Conservation (phyloP, 2,329 filamentous ascomycete genomes). For the Penicillium sp. region DNA sequence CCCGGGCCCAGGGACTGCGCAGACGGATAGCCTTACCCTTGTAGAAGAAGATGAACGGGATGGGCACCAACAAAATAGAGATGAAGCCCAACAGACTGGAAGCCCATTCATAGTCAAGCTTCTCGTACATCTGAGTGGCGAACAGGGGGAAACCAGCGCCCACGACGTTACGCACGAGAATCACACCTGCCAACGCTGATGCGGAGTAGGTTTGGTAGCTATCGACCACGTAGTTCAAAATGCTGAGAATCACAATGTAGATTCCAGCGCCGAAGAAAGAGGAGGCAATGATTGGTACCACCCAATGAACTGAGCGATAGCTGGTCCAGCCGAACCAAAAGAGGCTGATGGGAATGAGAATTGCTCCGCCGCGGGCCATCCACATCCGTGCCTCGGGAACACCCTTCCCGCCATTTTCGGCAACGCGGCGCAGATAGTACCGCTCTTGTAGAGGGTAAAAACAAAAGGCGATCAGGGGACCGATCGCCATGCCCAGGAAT, state of each 20-base stretch:
- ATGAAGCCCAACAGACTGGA: conserved; percentile 42
- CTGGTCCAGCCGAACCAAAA: conserved; percentile 70
- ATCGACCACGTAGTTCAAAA: conserved; percentile 74
- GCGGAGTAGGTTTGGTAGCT: conserved; percentile 72
- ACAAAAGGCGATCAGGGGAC: conserved; percentile 64
- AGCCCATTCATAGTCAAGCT: conserved; percentile 40
- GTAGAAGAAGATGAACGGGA: conserved; percentile 44
- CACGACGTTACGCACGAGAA: conserved; percentile 67
- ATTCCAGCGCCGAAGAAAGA: conserved; percentile 70
- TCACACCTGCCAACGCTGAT: conserved; percentile 73
- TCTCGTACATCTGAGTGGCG: conserved; percentile 40
- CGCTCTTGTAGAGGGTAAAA: conserved; percentile 52
- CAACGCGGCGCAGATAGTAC: conserved; percentile 42
- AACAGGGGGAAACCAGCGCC: conserved; percentile 37
- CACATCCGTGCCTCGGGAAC: conserved; percentile 66
- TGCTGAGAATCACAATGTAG: conserved; percentile 71
- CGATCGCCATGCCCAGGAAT: conserved; percentile 61
- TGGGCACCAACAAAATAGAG: conserved; percentile 38
- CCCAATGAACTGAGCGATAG: conserved; percentile 64
- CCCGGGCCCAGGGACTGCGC: conserved; percentile 31
- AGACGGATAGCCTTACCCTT: conserved; percentile 32
- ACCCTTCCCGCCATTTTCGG: conserved; percentile 51
- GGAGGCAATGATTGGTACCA: conserved; percentile 66
- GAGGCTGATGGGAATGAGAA: conserved; percentile 65
- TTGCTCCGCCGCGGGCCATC: conserved; percentile 64